Conservation (phyloP, 768 basidiomycete species). For the Podaxis carcinomalis region DNA sequence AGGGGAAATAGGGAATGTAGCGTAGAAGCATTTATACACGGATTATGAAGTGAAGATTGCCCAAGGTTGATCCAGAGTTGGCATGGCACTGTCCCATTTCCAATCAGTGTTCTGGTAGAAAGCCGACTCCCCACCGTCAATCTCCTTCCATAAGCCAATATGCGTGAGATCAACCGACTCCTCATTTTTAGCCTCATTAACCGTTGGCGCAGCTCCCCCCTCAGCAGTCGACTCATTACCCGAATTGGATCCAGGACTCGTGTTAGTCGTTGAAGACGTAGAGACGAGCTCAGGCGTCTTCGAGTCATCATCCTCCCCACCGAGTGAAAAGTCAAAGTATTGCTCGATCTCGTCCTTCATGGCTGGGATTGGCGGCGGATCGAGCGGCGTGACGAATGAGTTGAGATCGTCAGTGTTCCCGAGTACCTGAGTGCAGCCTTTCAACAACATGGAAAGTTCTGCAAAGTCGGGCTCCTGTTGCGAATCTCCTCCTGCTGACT, state of each 20-base stretch:
- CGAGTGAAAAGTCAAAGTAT: constrained; percentile 69
- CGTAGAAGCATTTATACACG: constrained; percentile 24
- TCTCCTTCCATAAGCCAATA: constrained; percentile 60
- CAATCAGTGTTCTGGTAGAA: constrained; percentile 60
- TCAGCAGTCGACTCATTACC: constrained; percentile 9
- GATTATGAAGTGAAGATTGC: constrained; percentile 60
- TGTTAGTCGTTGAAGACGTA: constrained; percentile 70
- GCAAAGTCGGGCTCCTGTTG: constrained; percentile 48
- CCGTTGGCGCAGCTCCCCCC: neutral
- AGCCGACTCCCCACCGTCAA: constrained; percentile 71
- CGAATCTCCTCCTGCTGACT: constrained; percentile 34
- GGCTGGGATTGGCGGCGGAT: constrained; percentile 22
- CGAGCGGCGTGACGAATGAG: constrained; percentile 23
- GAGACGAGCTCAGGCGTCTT: constrained; percentile 67
- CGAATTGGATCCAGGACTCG: constrained; percentile 71
- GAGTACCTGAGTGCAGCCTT: constrained; percentile 41
- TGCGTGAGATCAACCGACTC: constrained; percentile 52
- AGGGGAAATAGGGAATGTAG: constrained; percentile 26
- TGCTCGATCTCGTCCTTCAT: constrained; percentile 50
- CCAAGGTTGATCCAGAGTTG: constrained; percentile 65
- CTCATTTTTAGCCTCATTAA: constrained; percentile 49
- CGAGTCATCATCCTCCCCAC: constrained; percentile 55
- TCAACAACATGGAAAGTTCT: constrained; percentile 60
- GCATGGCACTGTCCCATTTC: constrained; percentile 75
- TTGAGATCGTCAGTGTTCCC: constrained; percentile 23